Conservation (phyloP, 345 rosid species). For the Hypericum androsaemum region DNA sequence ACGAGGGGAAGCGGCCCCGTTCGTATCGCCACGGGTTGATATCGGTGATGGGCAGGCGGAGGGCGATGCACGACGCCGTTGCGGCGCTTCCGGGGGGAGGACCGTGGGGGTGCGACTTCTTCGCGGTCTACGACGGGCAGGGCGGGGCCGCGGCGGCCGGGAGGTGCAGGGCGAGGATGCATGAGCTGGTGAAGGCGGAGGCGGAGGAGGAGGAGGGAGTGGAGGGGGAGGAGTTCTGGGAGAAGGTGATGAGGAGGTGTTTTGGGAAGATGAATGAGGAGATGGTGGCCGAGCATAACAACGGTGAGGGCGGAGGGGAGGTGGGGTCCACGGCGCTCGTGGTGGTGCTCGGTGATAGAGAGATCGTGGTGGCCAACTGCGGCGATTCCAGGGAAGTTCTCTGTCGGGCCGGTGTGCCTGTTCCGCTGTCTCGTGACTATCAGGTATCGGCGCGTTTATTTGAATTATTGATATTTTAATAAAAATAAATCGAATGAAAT, state of each 20-base stretch:
- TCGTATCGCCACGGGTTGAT: constrained; percentile 18
- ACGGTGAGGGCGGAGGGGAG: background rate
- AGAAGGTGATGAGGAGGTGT: constrained; percentile 24
- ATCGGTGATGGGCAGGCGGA: constrained; percentile 29
- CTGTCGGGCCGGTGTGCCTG: constrained; percentile 17
- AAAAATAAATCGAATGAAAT: no score
- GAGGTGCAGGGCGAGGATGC: constrained; percentile 25
- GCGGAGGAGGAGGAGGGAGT: constrained; percentile 11
- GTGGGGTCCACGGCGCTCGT: constrained; percentile 29
- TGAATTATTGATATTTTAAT: no score
- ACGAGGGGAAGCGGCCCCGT: no score
- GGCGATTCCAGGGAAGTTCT: constrained; percentile 36
- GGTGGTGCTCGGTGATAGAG: constrained; percentile 25
- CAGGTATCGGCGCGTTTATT: no score
- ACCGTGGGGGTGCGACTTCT: constrained; percentile 17
- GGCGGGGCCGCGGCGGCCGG: constrained; percentile 20
- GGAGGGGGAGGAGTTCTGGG: constrained; percentile 15
- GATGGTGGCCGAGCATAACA: constrained; percentile 8
- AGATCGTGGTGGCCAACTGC: constrained; percentile 32
- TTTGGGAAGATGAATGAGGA: constrained; percentile 36
- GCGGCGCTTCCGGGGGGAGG: constrained; percentile 14
- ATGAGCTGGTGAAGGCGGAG: constrained; percentile 24
- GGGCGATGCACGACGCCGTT: constrained; percentile 31
- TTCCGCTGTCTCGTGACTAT: constrained; percentile 27
- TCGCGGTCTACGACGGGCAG: constrained; percentile 29